These are phyloP conservation scores for Wilhelminamyces savonicus DNA, from an alignment of 805 yeast species.

Conservation along the genomic window DNA sequence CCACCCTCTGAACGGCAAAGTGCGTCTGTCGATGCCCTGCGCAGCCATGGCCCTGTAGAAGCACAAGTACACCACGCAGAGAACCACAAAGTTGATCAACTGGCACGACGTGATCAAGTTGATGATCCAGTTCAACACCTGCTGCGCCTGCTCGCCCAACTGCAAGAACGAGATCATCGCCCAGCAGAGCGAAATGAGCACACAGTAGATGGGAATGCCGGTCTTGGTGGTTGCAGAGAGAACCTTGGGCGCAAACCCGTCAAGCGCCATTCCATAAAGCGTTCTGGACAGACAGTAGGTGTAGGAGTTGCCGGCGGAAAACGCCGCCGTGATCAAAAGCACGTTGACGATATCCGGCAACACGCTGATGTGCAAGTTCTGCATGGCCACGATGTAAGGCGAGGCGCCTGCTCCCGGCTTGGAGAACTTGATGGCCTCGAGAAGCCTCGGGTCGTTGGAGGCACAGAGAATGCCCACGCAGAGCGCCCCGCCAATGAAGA, in stretches of 20 bases:
- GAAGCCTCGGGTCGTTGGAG: conserved; percentile 45
- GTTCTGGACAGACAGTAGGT: conserved; percentile 74
- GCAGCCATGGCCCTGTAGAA: conserved; percentile 5
- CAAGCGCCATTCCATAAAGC: conserved; percentile 62
- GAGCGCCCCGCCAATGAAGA: conserved; percentile 39
- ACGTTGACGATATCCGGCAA: conserved; percentile 75
- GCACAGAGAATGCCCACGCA: conserved; percentile 42
- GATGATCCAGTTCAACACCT: conserved; percentile 29
- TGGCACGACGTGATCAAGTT: conserved; percentile 27
- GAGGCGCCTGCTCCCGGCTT: conserved; percentile 61
- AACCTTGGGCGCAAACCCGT: conserved; percentile 67
- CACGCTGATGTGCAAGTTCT: conserved; percentile 55
- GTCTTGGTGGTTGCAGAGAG: conserved; percentile 35
- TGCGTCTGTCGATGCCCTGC: conserved; percentile 24
- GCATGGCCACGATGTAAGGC: conserved; percentile 80
- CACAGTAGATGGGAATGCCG: conserved; percentile 13
- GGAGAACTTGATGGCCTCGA: conserved; percentile 39
- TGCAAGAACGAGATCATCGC: conserved; percentile 13
- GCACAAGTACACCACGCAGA: conserved; percentile 12
- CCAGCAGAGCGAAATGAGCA: conserved; percentile 9
- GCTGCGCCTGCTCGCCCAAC: conserved; percentile 6
- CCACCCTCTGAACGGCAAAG: conserved; percentile 30
- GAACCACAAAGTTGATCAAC: conserved; percentile 21
- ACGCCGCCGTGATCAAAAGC: conserved; percentile 67
- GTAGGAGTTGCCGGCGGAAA: conserved; percentile 79